Evolutionary conservation across 2,329 filamentous ascomycete genomes (phyloP), one percentile per base, ranked within the genome.

Genomic region (Aphanoascus verrucosus): DNA sequence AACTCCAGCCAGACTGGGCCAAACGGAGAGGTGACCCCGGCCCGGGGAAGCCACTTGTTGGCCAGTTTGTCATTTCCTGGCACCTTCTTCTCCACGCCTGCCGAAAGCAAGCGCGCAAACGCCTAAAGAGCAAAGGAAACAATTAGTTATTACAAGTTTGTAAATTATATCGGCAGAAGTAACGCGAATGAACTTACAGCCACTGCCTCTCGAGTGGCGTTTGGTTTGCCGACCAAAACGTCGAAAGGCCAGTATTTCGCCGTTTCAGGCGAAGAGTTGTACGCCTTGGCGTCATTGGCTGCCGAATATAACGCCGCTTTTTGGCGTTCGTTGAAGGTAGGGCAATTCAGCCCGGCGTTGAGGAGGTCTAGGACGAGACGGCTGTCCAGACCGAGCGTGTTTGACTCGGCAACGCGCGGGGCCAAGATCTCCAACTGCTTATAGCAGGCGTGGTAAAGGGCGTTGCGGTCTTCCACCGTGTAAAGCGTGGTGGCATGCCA

Each of bases 351-450:
- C 8, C 70, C 71, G 5, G 70, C 67, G 17, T 65, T 62, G 23
- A 74, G 60, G 12, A 74, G 61, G 46, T 73, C 69, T 14, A 59
- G 52, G 15, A 73, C 52, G 14, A 75, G 59, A 44, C 64, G 67
- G 37, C 62, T 57, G 50, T 70, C 67, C 42, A 75, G 64, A 3
- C 71, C 71, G 48, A 73, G 64, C 2, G 62, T 65, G 17, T 63
- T 61, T 5, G 56, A 53, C 35, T 59, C 61, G 70, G 81, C 73
- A 48, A 85, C 71, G 43, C 80, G 75, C 59, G 85, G 85, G 58
- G 80, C 80, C 64, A 91, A 77, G 61, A 88, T 83, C 51, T 76
- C 77, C 9, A 60, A 43, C 20, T 58, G 55, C 23, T 76, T 76
- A 52, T 61, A 62, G 49, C 62, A 63, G 35, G 69, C 62, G 12